These are phyloP conservation scores for Galerina marginata DNA, from an alignment of 768 basidiomycete species.

Conservation along the genomic window DNA sequence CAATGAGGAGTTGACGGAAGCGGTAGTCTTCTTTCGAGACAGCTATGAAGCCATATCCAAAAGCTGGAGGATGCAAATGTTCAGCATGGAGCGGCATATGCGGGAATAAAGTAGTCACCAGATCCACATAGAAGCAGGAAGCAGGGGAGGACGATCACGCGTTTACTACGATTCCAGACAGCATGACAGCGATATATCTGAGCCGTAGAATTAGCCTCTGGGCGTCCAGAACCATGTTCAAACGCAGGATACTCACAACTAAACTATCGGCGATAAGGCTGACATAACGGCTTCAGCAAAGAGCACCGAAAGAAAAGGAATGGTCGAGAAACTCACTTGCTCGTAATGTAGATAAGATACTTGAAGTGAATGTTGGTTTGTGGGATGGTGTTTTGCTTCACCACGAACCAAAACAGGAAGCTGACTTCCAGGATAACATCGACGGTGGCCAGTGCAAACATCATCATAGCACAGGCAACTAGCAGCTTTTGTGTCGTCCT, in stretches of 20 bases:
- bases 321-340: constrained; percentile 31
- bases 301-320: neutral
- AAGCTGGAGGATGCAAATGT: constrained; percentile 18
- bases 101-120: constrained; percentile 21
- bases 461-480: constrained; percentile 29
- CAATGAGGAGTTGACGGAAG: constrained; percentile 30
- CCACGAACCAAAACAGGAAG: constrained; percentile 33
- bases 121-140: constrained; percentile 30
- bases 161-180: constrained; percentile 36
- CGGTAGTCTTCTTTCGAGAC: constrained; percentile 34
- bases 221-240: neutral
- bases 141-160: constrained; percentile 32
- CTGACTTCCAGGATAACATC: constrained; percentile 35
- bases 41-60: constrained; percentile 32
- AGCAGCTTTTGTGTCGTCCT: constrained; percentile 30
- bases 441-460: constrained; percentile 35
- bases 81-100: constrained; percentile 8
- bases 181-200: constrained; percentile 40
- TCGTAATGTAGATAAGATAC: constrained; percentile 35
- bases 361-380: constrained; percentile 33
- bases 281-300: neutral
- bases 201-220: neutral
- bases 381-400: constrained; percentile 30
- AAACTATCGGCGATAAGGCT: constrained; percentile 36
- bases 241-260: constrained; percentile 26